Percentiles rank a stretch among this genome's conserved stretches.
phyloP scores from a whole-genome alignment of 257 asterid genomes.

The Solanum raphanifolium region DNA sequence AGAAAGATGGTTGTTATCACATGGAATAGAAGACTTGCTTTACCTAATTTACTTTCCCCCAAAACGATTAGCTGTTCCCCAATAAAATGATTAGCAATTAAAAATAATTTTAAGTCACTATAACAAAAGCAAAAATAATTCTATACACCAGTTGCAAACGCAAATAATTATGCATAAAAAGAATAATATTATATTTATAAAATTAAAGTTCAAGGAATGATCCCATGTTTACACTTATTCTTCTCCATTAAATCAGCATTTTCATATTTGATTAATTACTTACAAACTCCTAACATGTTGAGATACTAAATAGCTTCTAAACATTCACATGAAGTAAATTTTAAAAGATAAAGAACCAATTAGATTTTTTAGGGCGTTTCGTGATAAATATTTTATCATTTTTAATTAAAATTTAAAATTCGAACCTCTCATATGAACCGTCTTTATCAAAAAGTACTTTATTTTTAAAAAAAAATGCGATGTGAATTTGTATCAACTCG shows the following conservation, averaged over 20 bases:
- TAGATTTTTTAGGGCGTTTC: background rate
- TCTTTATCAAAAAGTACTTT: background rate
- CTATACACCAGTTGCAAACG: background rate
- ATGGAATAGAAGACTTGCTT: background rate
- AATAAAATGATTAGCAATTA: background rate
- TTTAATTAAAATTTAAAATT: background rate
- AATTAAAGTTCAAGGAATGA: background rate
- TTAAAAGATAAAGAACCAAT: background rate
- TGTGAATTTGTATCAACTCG: background rate
- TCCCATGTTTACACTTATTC: background rate
- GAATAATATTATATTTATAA: background rate
- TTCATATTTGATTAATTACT: background rate
- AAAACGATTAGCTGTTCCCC: background rate
- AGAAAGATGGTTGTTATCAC: background rate
- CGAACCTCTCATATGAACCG: rapidly evolving
- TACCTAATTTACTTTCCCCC: background rate
- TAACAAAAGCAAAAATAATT: background rate
- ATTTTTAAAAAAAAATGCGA: rapidly evolving
- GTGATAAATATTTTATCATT: background rate
- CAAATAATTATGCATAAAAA: background rate
- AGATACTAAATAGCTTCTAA: background rate
- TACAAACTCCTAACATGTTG: background rate
- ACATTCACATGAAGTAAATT: background rate
- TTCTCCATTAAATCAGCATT: background rate
- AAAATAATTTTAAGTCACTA: background rate